Evolutionary conservation across 176 grass and related monocot species (phyloP).

Genomic region (Oryza nivara): DNA sequence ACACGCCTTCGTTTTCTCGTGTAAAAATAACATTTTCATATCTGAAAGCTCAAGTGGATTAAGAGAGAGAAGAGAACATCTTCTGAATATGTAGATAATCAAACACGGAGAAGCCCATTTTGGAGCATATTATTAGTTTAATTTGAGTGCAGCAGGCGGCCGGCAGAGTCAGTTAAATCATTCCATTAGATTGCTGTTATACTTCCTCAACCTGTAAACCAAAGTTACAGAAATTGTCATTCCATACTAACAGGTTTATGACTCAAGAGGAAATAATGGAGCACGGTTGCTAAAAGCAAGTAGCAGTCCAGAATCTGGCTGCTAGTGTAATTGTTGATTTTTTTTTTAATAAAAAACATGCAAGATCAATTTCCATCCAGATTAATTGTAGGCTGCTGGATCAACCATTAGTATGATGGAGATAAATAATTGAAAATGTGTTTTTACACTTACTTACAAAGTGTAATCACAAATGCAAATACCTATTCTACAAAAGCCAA

Average conservation of each 20-base stretch:
- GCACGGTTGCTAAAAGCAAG: neutral
- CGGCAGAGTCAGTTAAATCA: neutral
- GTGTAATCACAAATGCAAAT: neutral
- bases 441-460: neutral
- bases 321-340: neutral
- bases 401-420: neutral
- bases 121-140: neutral
- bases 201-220: slow-evolving; percentile 57
- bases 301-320: neutral
- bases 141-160: neutral
- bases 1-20: neutral
- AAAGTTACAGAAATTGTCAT: neutral
- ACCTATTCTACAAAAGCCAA: neutral
- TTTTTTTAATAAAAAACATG: neutral
- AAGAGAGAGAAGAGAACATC: neutral
- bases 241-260: neutral
- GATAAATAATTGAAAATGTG: neutral
- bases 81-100: neutral
- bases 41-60: neutral
- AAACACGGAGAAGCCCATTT: neutral
- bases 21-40: neutral
- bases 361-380: neutral
- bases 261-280: neutral
- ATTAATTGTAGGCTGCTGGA: neutral
- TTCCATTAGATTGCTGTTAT: slow-evolving; percentile 1